Conservation (phyloP, 352 stramenopile genomes). For the Globisporangium splendens region DNA sequence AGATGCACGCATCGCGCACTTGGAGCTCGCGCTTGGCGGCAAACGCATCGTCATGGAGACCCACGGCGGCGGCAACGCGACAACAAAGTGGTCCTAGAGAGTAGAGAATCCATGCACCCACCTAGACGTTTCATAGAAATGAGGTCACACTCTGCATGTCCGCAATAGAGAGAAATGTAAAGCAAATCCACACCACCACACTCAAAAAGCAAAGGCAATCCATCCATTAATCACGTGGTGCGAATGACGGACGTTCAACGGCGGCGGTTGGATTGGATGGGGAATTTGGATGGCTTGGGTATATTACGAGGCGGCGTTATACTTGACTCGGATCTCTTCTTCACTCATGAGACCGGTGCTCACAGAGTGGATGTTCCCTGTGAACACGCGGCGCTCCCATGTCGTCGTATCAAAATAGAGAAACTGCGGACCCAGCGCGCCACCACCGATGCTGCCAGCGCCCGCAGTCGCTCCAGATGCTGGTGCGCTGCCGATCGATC, state of each 20-base stretch:
- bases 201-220: no score
- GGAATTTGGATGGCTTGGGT: constrained; percentile 11
- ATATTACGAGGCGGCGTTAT: constrained; percentile 78
- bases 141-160: no score
- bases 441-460: constrained; percentile 7
- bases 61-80: constrained; percentile 2
- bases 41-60: constrained; percentile 33
- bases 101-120: no score
- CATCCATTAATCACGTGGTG: no score
- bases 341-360: constrained; percentile 88
- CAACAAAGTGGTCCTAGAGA: no score
- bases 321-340: constrained; percentile 95
- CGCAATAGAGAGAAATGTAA: no score
- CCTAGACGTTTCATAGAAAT: no score
- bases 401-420: constrained; percentile 95
- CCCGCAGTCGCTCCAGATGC: constrained; percentile 15
- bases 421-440: constrained; percentile 77
- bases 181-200: no score
- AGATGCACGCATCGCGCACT: constrained; percentile 42
- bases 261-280: constrained; percentile 16
- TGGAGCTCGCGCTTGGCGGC: constrained; percentile 46
- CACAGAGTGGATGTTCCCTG: constrained; percentile 87
- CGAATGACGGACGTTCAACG: constrained; percentile 23
- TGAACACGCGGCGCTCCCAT: constrained; percentile 94
- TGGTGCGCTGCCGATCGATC: constrained; percentile 63